Percentiles rank a stretch among this genome's conserved stretches.
These are phyloP conservation scores for Begonia fuchsioides DNA, from an alignment of 306 rosid species.

Conservation along the genomic window DNA sequence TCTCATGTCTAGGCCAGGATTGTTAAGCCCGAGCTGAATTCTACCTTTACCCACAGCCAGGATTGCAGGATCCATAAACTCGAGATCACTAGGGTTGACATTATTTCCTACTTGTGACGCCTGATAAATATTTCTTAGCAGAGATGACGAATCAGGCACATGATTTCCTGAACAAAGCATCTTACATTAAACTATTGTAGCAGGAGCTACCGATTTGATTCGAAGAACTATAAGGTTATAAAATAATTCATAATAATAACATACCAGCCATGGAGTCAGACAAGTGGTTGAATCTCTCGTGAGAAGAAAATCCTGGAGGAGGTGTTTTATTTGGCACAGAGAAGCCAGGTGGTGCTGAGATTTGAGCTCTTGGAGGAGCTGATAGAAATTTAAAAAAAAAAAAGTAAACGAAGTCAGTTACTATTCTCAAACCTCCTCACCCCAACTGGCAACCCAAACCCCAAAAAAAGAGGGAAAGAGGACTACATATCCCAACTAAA, in stretches of 20 bases:
- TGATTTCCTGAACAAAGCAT: conserved; percentile 37
- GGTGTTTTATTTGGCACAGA: too few species aligned
- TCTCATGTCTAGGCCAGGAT: conserved; percentile 41
- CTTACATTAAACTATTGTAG: neutral
- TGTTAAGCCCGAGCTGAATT: conserved; percentile 46
- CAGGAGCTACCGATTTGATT: too few species aligned
- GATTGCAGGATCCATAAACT: conserved; percentile 88
- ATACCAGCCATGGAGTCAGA: conserved; percentile 48
- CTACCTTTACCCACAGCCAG: conserved; percentile 85
- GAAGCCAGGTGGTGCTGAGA: too few species aligned
- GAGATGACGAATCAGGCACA: conserved; percentile 34
- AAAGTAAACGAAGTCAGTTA: too few species aligned
- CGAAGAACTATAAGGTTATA: too few species aligned
- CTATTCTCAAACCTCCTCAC: too few species aligned
- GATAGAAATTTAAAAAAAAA: too few species aligned
- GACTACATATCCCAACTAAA: neutral
- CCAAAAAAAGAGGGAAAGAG: too few species aligned
- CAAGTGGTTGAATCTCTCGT: too few species aligned
- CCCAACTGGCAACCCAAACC: too few species aligned
- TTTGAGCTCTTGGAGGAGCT: too few species aligned
- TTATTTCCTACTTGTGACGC: conserved; percentile 34
- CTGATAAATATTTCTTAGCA: conserved; percentile 49
- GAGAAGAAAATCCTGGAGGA: too few species aligned
- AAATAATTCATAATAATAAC: conserved; percentile 8
- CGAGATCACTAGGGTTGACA: conserved; percentile 45